These are phyloP conservation scores for Blastobotrys malaysiensis DNA, from an alignment of 1,139 yeast species.

Conservation along the genomic window DNA sequence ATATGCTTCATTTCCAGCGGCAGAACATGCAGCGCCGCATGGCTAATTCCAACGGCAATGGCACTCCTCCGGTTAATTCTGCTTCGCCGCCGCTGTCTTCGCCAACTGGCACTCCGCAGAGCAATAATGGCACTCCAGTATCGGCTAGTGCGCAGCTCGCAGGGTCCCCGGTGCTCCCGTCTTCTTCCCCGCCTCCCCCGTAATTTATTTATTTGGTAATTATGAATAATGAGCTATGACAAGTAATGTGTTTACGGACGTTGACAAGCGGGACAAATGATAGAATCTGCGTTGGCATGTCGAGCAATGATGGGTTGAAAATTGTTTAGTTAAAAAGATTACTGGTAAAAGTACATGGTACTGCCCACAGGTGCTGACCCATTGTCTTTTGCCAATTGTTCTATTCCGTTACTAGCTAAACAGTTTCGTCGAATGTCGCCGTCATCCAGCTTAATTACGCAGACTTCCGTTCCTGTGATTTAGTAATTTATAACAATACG, in stretches of 20 bases:
- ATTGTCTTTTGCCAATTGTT: no score
- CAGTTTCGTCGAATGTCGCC: no score
- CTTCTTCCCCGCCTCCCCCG: background rate
- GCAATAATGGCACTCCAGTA: background rate
- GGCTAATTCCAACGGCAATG: background rate
- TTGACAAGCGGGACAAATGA: no score
- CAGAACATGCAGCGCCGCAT: slow-evolving; percentile 31
- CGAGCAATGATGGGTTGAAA: no score
- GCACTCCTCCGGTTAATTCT: background rate
- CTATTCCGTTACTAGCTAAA: no score
- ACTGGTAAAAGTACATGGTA: no score
- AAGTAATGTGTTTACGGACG: background rate
- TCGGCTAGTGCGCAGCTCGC: background rate
- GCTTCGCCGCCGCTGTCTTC: background rate
- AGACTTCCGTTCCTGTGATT: no score
- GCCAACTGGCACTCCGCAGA: background rate
- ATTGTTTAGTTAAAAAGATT: no score
- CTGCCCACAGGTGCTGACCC: no score
- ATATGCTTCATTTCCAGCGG: slow-evolving; percentile 30
- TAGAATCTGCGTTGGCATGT: no score
- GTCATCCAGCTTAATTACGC: no score
- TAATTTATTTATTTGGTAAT: background rate
- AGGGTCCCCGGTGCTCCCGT: background rate
- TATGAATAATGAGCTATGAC: background rate
- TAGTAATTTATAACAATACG: no score